Conservation (phyloP, 1,284 basidiomycete genomes). For the Malassezia obtusa region DNA sequence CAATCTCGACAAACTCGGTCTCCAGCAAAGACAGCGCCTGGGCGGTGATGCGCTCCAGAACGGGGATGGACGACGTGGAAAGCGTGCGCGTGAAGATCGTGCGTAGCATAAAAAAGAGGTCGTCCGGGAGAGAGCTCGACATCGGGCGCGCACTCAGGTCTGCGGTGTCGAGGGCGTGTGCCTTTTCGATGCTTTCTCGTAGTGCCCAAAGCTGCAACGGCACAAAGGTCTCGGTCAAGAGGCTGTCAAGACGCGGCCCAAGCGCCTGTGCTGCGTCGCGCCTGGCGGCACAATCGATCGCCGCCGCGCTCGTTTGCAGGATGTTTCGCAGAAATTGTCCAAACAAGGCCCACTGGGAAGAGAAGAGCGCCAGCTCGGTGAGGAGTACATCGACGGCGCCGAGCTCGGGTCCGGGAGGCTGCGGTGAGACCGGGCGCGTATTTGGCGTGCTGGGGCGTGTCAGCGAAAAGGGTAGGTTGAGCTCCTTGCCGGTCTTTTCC, state of each 20-base stretch:
- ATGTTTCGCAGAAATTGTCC: slow-evolving; percentile 61
- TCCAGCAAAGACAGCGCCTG: slow-evolving; percentile 26
- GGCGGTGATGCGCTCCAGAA: slow-evolving; percentile 21
- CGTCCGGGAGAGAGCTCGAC: slow-evolving; percentile 41
- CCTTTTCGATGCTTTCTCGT: slow-evolving; percentile 77
- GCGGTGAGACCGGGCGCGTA: slow-evolving; percentile 41
- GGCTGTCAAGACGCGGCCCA: slow-evolving; percentile 12
- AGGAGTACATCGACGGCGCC: slow-evolving; percentile 79
- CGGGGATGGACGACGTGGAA: slow-evolving; percentile 28
- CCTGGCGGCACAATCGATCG: slow-evolving; percentile 3
- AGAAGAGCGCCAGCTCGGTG: slow-evolving; percentile 76
- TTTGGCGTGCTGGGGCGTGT: slow-evolving; percentile 38
- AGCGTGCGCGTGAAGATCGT: slow-evolving; percentile 33
- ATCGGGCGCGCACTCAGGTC: slow-evolving; percentile 28
- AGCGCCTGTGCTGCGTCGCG: slow-evolving; percentile 58
- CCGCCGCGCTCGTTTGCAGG: not conserved
- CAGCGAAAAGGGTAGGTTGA: slow-evolving; percentile 50
- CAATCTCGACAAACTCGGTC: slow-evolving; percentile 37
- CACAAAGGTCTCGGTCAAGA: slow-evolving; percentile 63
- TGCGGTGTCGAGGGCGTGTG: slow-evolving; percentile 39
- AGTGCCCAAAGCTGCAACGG: slow-evolving; percentile 89
- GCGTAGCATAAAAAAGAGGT: slow-evolving; percentile 44
- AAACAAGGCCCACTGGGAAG: slow-evolving; percentile 82
- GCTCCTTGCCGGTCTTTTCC: slow-evolving; percentile 35
- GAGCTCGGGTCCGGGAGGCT: slow-evolving; percentile 54